Evolutionary conservation across 176 grass and related monocot genomes (phyloP).

Genomic region (Coix lacrymajobi): DNA sequence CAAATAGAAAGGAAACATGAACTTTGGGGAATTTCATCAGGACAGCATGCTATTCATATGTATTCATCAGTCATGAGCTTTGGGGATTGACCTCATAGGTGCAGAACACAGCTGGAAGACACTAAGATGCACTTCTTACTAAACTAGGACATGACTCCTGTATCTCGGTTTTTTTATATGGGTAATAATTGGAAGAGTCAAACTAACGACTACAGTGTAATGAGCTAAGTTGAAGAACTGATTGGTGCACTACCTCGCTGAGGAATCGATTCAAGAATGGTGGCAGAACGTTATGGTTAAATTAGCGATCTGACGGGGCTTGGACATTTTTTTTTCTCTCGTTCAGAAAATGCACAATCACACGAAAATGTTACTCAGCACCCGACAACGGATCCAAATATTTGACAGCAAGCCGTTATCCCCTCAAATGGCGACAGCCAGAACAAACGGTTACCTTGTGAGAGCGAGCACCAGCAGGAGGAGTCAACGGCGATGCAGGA

Average conservation of each 20-base stretch:
- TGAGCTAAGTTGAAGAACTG: background rate
- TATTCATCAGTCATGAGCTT: background rate
- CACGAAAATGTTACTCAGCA: background rate
- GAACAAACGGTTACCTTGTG: conserved; percentile 28
- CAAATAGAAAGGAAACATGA: background rate
- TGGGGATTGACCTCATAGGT: background rate
- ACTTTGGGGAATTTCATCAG: background rate
- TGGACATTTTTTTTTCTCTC: background rate
- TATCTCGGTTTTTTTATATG: no score
- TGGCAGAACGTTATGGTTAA: background rate
- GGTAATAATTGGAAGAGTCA: background rate
- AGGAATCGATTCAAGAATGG: background rate
- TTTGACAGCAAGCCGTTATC: background rate
- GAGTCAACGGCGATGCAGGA: conserved; percentile 52
- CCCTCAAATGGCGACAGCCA: background rate
- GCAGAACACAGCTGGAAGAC: background rate
- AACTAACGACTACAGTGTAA: background rate
- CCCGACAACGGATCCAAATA: background rate
- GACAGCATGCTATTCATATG: background rate
- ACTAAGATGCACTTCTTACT: background rate
- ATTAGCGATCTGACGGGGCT: background rate
- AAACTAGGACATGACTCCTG: background rate
- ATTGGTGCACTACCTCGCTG: background rate
- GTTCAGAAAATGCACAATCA: background rate
- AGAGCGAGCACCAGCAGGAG: conserved; percentile 58